phyloP scores from a whole-genome alignment of 1,139 yeast species.

The Meyerozyma smithsonii region DNA sequence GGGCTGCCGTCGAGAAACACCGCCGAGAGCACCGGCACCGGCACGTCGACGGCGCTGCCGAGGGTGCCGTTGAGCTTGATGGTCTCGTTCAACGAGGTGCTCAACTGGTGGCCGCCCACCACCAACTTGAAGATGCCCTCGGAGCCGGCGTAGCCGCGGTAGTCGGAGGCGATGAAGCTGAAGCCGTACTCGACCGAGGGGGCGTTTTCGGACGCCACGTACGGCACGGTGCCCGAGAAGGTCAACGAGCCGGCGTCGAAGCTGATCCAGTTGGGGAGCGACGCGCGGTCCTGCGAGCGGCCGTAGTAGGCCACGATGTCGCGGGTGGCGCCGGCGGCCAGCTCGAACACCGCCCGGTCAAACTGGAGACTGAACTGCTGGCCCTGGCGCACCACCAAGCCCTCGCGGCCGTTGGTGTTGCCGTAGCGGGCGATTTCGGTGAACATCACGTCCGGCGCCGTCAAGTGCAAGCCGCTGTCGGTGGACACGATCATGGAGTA shows the following conservation, averaged over 20 bases:
- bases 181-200: constrained; percentile 78
- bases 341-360: constrained; percentile 50
- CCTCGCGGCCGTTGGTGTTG: constrained; percentile 66
- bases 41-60: constrained; percentile 47
- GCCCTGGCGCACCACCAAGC: constrained; percentile 71
- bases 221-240: constrained; percentile 88
- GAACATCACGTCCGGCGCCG: constrained; percentile 35
- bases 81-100: constrained; percentile 52
- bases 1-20: constrained; percentile 55
- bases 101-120: constrained; percentile 84
- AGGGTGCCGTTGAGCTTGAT: constrained; percentile 64
- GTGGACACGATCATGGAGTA: constrained; percentile 59
- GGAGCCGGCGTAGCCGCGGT: constrained; percentile 69
- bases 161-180: constrained; percentile 74
- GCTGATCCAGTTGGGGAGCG: constrained; percentile 84
- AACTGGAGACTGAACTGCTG: constrained; percentile 60
- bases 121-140: constrained; percentile 64
- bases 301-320: constrained; percentile 72
- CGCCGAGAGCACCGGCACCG: constrained; percentile 54
- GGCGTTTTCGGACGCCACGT: constrained; percentile 78
- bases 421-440: constrained; percentile 54
- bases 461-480: constrained; percentile 46
- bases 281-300: constrained; percentile 73
- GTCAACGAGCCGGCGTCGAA: constrained; percentile 60
- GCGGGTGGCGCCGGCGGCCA: constrained; percentile 37